Percentiles rank a stretch among this genome's conserved stretches.
Evolutionary conservation across 345 rosid species (phyloP).

Genomic region (Heritiera littoralis): DNA sequence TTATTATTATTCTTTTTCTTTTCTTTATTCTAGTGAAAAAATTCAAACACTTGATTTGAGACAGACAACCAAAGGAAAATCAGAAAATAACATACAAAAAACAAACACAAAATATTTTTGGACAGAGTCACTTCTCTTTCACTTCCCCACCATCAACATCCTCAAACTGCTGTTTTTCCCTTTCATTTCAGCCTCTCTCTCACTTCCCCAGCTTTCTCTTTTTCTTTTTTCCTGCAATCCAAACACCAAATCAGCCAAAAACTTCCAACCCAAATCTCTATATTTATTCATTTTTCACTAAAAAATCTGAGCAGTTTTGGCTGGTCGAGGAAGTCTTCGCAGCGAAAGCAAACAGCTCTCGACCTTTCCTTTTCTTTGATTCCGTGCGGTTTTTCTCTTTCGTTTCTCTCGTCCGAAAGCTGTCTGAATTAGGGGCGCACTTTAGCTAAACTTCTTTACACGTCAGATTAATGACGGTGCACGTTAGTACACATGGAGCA

Average conservation of each 20-base stretch:
- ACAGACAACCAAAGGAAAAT: neutral
- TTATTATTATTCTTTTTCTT: no score
- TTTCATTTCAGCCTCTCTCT: neutral
- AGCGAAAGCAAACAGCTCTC: conserved; percentile 8
- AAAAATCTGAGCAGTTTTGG: conserved; percentile 10
- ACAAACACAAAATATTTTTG: neutral
- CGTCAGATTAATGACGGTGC: neutral
- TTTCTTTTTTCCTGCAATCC: neutral
- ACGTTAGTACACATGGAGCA: neutral
- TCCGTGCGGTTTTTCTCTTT: neutral
- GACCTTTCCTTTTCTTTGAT: conserved; percentile 13
- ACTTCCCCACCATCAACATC: neutral
- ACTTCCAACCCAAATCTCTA: neutral
- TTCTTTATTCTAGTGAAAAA: no score
- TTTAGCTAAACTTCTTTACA: neutral
- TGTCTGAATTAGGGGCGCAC: conserved; percentile 9
- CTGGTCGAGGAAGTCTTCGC: neutral
- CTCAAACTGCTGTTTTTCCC: conserved; percentile 8
- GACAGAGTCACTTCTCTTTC: conserved; percentile 9
- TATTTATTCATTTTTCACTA: neutral
- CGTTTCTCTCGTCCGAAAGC: neutral
- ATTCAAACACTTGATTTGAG: neutral
- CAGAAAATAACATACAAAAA: neutral
- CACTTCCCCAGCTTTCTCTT: neutral
- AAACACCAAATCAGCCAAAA: conserved; percentile 17